Base-by-base conservation (phyloP, 1,284 basidiomycete species). In the Rhodotorula sp. region DNA sequence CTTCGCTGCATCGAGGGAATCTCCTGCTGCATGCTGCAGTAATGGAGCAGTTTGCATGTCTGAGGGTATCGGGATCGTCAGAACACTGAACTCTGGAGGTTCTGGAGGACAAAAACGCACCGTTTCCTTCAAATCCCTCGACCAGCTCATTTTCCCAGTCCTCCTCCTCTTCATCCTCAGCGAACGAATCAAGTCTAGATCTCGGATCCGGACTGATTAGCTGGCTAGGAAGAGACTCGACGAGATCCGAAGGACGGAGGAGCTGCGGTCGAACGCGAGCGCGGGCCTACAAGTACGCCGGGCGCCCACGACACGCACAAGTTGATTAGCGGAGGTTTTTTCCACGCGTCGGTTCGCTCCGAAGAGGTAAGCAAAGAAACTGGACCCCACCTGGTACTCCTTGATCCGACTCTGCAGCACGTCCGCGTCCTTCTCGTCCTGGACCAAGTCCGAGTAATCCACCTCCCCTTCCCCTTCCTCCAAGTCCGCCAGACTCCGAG, bases 391-490 rank as follows among this genome's bases (percentile, higher is more conserved):
- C 86, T 89, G 92, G 82, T 95, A 90, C 79, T 90, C 87, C 0
- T 87, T 87, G 4, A 95, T 86, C 81, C 92, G 92, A 73, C 87
- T 87, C 77, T 89, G 85, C 61, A 94, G 79, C 7, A 71, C 81
- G 74, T 86, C 84, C 56, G 62, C 65, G 20, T 84, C 85, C 71
- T 91, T 91, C 70, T 91, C 91, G 47, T 89, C 91, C 31, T 85
- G 83, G 16, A 87, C 88, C 48, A 95, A 83, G 79, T 96, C 93
- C 10, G 92, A 95, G 79, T 93, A 95, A 81, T 97, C 93, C 78
- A 96, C 93, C 29, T 34, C 39, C 29, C 5, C 20, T 7, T 39
- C 23, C 29, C 16, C 60, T 15, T 43, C 16, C 60, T 26, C 29
- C 26, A 43, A 43, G 10, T 43, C 8, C 39, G 54, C 12, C 26